Evolutionary conservation across 2,329 filamentous ascomycete genomes (phyloP).

Genomic region (Alternaria ethzedia): DNA sequence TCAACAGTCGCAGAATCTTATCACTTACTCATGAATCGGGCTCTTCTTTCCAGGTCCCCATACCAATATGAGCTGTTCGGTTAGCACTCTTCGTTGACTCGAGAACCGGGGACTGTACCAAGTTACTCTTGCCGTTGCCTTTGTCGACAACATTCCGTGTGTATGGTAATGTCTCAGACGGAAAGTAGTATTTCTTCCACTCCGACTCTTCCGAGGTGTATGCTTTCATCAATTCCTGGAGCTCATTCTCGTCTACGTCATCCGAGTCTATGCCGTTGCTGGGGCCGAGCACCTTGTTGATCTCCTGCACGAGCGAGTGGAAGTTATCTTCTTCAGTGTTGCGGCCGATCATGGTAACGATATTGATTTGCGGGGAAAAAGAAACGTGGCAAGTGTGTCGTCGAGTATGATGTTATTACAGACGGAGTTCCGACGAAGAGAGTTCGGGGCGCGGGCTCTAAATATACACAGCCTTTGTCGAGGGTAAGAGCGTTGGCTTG

Average conservation of each 20-base stretch:
- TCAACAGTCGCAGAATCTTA: constrained; percentile 17
- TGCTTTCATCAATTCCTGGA: constrained; percentile 74
- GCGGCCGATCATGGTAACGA: constrained; percentile 29
- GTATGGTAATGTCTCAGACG: constrained; percentile 73
- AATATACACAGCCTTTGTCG: constrained; percentile 12
- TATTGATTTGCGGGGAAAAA: background rate
- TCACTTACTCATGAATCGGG: constrained; percentile 75
- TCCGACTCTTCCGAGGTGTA: constrained; percentile 73
- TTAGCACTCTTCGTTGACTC: constrained; percentile 5
- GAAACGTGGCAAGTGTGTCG: background rate
- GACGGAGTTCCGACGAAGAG: background rate
- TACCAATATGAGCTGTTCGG: constrained; percentile 76
- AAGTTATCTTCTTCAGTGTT: constrained; percentile 55
- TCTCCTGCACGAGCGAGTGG: constrained; percentile 72
- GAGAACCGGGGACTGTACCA: constrained; percentile 59
- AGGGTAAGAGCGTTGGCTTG: constrained; percentile 11
- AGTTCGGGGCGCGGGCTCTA: constrained; percentile 1
- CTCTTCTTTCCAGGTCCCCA: constrained; percentile 86
- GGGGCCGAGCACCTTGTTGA: constrained; percentile 77
- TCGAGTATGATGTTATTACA: background rate
- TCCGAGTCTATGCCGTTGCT: constrained; percentile 82
- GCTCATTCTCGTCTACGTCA: constrained; percentile 76
- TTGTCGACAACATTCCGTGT: constrained; percentile 90
- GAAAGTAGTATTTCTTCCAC: constrained; percentile 78
- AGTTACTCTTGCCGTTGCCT: constrained; percentile 81